These are phyloP conservation scores for Verticillium alfalfae DNA, from an alignment of 2,329 filamentous ascomycete genomes.

Conservation along the genomic window DNA sequence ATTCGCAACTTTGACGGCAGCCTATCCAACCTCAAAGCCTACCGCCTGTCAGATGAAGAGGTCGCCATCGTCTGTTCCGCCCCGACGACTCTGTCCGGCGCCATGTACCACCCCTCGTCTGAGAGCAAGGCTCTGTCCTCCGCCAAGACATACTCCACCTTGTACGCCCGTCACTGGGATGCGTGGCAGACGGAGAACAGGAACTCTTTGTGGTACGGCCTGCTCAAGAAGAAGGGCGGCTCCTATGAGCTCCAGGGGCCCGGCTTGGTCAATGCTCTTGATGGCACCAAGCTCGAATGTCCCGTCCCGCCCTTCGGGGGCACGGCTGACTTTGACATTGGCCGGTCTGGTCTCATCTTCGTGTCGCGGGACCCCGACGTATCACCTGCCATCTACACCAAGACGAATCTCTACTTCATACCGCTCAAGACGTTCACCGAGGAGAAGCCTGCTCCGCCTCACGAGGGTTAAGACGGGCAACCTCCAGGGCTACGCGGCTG, in stretches of 20 bases:
- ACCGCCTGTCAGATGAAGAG: slow-evolving; percentile 40
- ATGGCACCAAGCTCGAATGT: slow-evolving; percentile 52
- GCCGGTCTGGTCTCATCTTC: slow-evolving; percentile 61
- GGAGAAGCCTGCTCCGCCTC: slow-evolving; percentile 40
- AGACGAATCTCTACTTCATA: slow-evolving; percentile 74
- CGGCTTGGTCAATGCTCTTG: slow-evolving; percentile 58
- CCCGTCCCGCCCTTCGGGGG: slow-evolving; percentile 78
- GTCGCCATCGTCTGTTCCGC: slow-evolving; percentile 56
- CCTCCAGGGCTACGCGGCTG: slow-evolving; percentile 58
- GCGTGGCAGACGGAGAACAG: slow-evolving; percentile 64
- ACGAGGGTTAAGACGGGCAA: slow-evolving; percentile 49
- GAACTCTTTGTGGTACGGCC: slow-evolving; percentile 69
- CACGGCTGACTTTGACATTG: slow-evolving; percentile 73
- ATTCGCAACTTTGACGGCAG: slow-evolving; percentile 44
- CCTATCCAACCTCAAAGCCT: slow-evolving; percentile 55
- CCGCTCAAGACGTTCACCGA: slow-evolving; percentile 57
- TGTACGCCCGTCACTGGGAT: slow-evolving; percentile 83
- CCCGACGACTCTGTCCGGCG: slow-evolving; percentile 61
- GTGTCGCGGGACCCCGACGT: slow-evolving; percentile 69
- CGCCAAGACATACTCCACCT: slow-evolving; percentile 65
- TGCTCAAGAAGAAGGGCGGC: slow-evolving; percentile 40
- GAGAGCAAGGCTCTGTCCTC: slow-evolving; percentile 56
- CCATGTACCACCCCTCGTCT: slow-evolving; percentile 60
- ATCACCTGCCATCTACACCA: slow-evolving; percentile 70
- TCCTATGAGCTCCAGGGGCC: slow-evolving; percentile 34